phyloP scores from a whole-genome alignment of 75 land plant species.

The Isoetes taiwanensis region DNA sequence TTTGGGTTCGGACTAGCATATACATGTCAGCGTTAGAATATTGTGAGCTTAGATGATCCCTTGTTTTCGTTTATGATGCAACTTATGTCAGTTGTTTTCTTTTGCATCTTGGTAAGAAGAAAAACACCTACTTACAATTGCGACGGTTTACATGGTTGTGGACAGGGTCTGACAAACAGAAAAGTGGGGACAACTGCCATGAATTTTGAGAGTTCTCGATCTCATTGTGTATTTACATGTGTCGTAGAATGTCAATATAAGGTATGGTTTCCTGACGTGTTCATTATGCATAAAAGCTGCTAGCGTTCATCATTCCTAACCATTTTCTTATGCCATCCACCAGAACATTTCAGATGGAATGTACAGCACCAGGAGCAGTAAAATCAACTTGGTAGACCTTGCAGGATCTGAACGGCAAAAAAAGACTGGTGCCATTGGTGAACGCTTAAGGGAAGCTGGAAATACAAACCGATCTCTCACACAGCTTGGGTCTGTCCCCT shows the following conservation, averaged over 20 bases:
- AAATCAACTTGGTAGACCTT: conserved; percentile 21
- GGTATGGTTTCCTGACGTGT: not conserved
- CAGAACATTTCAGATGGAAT: not conserved
- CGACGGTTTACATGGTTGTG: not conserved
- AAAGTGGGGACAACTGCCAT: conserved; percentile 17
- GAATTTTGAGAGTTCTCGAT: conserved; percentile 27
- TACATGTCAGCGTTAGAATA: not conserved
- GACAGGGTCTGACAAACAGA: not conserved
- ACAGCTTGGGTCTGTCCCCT: conserved; percentile 9
- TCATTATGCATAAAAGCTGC: not conserved
- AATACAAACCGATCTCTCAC: conserved; percentile 22
- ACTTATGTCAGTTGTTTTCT: not conserved
- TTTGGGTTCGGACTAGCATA: not conserved
- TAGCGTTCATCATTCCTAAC: not conserved
- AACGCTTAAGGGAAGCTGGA: conserved; percentile 26
- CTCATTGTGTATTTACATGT: conserved; percentile 23
- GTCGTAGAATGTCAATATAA: conserved; percentile 21
- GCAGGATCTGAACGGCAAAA: conserved; percentile 31
- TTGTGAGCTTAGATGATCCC: not conserved
- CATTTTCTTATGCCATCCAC: not conserved
- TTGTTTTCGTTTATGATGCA: not conserved
- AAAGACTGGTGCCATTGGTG: conserved; percentile 20
- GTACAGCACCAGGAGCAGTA: conserved; percentile 4
- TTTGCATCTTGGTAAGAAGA: not conserved
- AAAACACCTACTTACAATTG: not conserved